Evolutionary conservation across 1,284 basidiomycete genomes (phyloP).

Genomic region (Trichosporon ovoides): DNA sequence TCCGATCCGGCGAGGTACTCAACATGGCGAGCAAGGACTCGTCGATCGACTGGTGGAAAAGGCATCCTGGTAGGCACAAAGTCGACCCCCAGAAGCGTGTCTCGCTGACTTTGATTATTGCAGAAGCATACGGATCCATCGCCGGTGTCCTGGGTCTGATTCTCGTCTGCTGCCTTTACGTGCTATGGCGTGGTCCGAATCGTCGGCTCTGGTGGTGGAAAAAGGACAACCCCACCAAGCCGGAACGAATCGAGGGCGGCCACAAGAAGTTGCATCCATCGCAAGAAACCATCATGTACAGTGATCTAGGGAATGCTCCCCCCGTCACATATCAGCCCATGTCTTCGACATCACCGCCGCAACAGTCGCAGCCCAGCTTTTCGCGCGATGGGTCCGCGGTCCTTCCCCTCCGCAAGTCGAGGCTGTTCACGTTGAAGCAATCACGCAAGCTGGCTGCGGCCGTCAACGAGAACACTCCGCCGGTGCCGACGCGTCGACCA

Average conservation of each 20-base stretch:
- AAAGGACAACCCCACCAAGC: not conserved
- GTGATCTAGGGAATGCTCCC: not conserved
- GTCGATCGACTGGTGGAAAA: conserved; percentile 5
- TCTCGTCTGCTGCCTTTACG: not conserved
- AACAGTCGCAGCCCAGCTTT: not conserved
- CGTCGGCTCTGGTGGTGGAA: conserved; percentile 4
- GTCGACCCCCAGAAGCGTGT: not conserved
- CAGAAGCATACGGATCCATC: conserved; percentile 8
- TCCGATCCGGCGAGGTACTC: not conserved
- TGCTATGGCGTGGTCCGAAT: conserved; percentile 6
- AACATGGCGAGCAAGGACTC: not conserved
- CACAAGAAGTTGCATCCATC: not conserved
- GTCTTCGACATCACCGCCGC: not conserved
- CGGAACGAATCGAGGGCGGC: not conserved
- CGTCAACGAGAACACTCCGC: not conserved
- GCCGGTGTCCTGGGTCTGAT: conserved; percentile 5
- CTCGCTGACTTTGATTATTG: not conserved
- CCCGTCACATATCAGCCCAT: not conserved
- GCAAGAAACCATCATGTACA: not conserved
- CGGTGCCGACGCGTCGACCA: not conserved
- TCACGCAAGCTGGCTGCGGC: not conserved
- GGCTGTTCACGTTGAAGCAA: conserved; percentile 1
- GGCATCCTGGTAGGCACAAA: conserved; percentile 5
- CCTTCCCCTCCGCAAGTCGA: not conserved
- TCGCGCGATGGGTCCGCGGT: not conserved